Evolutionary conservation across 805 yeast species (phyloP), one percentile per base, ranked within the genome.

Genomic region (Ogataea nitratoaversa): DNA sequence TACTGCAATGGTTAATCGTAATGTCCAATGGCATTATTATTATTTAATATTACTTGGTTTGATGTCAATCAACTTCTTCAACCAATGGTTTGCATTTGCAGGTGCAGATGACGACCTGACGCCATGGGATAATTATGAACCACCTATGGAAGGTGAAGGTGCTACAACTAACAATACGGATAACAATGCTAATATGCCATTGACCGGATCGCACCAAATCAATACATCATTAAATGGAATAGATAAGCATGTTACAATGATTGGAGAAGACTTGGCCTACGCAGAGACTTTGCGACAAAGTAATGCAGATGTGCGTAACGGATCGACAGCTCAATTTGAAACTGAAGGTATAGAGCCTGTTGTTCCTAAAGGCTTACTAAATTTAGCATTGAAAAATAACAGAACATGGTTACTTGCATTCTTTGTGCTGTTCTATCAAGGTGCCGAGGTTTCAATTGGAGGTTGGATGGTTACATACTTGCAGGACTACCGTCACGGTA

Each of bases 391-490:
- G 34, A 63, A 56, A 50, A 52, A 67, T 57, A 43, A 60, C 41
- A 38, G 60, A 50, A 66, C 78, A 1, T 64, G 83, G 68, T 47
- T 72, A 2, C 60, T 79, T 46, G 68, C 88, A 5, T 47, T 68
- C 1, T 78, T 73, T 49, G 64, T 81, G 19, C 73, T 83, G 48
- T 67, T 76, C 36, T 83, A 84, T 52, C 74, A 81, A 48, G 91
- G 90, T 6, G 74, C 78, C 2, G 90, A 83, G 56, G 81, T 82
- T 20, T 62, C 82, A 2, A 61, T 82, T 43, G 88, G 82, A 1
- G 82, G 87, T 2, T 83, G 90, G 89, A 63, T 78, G 16, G 78
- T 78, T 34, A 77, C 87, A 3, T 84, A 72, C 51, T 60, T 84
- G 40, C 65, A 78, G 31, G 73, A 70, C 19, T 72, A 78, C 38